Percentiles rank a stretch among this genome's conserved stretches.
Conservation (phyloP, 768 basidiomycete genomes). For the Suillus bovinus region DNA sequence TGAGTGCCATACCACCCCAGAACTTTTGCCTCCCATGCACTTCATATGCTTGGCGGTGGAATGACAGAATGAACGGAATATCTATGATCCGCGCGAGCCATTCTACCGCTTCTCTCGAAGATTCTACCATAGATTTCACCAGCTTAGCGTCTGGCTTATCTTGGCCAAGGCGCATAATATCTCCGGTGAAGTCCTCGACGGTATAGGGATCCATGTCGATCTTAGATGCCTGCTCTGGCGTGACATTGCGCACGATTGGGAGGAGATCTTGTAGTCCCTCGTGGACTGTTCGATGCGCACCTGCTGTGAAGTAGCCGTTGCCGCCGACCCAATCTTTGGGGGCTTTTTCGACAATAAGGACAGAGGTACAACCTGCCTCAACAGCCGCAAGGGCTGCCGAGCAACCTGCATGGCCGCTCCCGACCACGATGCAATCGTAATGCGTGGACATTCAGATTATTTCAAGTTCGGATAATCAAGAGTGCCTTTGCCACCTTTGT, state of each 20-base stretch:
- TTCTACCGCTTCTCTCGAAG: conserved; percentile 53
- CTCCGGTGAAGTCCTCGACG: conserved; percentile 49
- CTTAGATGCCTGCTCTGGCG: conserved; percentile 39
- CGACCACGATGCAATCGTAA: conserved; percentile 62
- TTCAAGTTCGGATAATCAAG: not conserved
- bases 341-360: conserved; percentile 67
- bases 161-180: conserved; percentile 61
- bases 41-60: conserved; percentile 68
- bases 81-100: conserved; percentile 57
- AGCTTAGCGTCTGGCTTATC: conserved; percentile 50
- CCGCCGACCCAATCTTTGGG: conserved; percentile 66
- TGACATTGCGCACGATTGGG: conserved; percentile 49
- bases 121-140: conserved; percentile 52
- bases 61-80: conserved; percentile 58
- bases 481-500: not conserved
- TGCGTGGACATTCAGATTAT: conserved; percentile 16
- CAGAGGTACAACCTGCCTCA: conserved; percentile 59
- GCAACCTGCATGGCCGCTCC: conserved; percentile 67
- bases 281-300: conserved; percentile 66
- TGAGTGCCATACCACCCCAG: conserved; percentile 69
- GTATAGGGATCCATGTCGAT: conserved; percentile 66
- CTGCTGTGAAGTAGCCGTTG: conserved; percentile 74
- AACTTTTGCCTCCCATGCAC: conserved; percentile 62
- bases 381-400: conserved; percentile 62
- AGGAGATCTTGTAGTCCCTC: conserved; percentile 60